A percentile compares a stretch with the other conserved stretches of the same genome.
Conservation (phyloP, 176 grass and related monocot species). For the Oryza rufipogon region DNA sequence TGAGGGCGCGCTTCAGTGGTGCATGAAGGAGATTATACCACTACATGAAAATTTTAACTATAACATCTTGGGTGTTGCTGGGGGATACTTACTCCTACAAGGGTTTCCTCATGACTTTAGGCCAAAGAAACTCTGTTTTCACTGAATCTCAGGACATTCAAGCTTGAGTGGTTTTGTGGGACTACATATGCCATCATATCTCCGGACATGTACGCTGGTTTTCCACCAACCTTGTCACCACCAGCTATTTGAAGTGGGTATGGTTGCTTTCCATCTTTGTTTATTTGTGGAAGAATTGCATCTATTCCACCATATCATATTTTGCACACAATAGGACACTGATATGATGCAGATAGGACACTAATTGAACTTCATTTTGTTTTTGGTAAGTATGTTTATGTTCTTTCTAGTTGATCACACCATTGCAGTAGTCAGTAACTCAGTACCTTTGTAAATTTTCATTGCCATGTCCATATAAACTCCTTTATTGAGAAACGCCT, state of each 20-base stretch:
- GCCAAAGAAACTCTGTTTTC: neutral
- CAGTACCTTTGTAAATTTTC: too few species aligned
- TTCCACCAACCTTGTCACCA: conserved; percentile 12
- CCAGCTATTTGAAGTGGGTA: conserved; percentile 12
- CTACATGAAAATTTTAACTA: neutral
- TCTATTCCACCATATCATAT: neutral
- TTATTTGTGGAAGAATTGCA: too few species aligned
- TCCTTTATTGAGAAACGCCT: too few species aligned
- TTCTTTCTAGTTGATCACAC: too few species aligned
- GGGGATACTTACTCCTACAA: conserved; percentile 34
- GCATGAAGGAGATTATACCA: neutral
- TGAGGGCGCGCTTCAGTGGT: neutral
- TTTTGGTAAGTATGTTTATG: too few species aligned
- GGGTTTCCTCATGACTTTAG: neutral
- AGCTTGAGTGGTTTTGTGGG: neutral
- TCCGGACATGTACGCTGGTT: neutral
- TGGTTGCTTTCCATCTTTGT: neutral
- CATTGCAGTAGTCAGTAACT: too few species aligned
- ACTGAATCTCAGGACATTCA: neutral
- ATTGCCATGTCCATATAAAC: too few species aligned
- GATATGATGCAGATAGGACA: neutral
- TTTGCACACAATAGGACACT: neutral
- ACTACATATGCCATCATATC: neutral
- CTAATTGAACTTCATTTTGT: too few species aligned
- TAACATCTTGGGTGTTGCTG: conserved; percentile 9